Evolutionary conservation across 2,329 filamentous ascomycete genomes (phyloP), one percentile per base, ranked within the genome.

Genomic region (Hawksworthiomyces lignivorus): DNA sequence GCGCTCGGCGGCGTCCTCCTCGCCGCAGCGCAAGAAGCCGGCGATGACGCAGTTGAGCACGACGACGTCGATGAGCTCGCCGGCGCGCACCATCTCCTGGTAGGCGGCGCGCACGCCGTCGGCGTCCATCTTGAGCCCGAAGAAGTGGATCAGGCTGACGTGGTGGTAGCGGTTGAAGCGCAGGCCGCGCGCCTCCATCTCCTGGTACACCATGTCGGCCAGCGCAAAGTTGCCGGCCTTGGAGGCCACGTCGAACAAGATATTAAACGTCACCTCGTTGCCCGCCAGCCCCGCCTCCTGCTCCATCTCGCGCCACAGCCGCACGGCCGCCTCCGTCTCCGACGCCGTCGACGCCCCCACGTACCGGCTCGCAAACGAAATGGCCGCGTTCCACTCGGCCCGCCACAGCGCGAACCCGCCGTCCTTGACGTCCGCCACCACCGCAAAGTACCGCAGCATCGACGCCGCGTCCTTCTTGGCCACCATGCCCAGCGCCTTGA

Each of bases 241-340:
- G 51, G 87, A 77, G 1, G 92, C 87, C 10, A 87, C 75, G 56
- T 96, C 85, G 53, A 95, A 96, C 11, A 98, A 72, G 35, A 96
- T 84, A 56, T 92, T 95, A 62, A 98, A 94, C 0, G 90, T 94
- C n/a, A 88, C 82, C 36, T 78, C 72, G 52, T 84, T 84, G 27
- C 75, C 81, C 50, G 66, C 64, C 12, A 87, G 60, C 1, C 75
- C 73, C 2, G 80, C 80, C 5, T 77, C 65, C 35, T 75, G 71
- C 61, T 98, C 92, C 88, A 97, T 97, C 53, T 92, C 80, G 50
- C 77, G 80, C 89, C 90, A 98, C 19, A 94, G 62, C 36, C 78
- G 74, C 34, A 98, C 68, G 0, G 86, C 81, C 5, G 77, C 73
- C 59, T 85, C 68, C 32, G 86, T 61, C 58, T 88, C 73, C 30